Evolutionary conservation across 805 yeast genomes (phyloP).

Genomic region (Sugiyamaella lignohabitans): DNA sequence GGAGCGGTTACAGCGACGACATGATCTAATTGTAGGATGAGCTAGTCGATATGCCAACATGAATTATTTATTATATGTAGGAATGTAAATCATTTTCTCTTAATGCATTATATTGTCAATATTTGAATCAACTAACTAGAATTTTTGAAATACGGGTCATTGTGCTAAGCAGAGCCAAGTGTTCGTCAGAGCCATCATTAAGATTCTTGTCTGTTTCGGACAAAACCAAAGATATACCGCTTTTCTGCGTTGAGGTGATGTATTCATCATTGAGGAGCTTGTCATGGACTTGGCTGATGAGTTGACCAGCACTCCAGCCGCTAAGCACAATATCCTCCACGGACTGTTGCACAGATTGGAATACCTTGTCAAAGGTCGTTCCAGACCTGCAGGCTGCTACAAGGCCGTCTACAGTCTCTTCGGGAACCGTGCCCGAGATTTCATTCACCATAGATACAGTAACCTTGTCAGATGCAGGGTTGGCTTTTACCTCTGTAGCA

Average conservation of each 20-base stretch:
- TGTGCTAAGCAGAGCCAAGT: constrained; percentile 68
- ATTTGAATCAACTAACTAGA: too few relatives aligned
- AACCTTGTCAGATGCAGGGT: constrained; percentile 26
- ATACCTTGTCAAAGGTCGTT: constrained; percentile 21
- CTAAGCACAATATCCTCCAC: constrained; percentile 51
- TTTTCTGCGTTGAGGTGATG: constrained; percentile 50
- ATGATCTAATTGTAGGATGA: background rate
- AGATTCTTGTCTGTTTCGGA: constrained; percentile 71
- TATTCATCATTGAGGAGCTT: constrained; percentile 50
- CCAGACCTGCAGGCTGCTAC: constrained; percentile 32
- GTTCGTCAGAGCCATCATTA: constrained; percentile 85
- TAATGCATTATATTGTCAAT: too few relatives aligned
- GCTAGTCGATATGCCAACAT: background rate
- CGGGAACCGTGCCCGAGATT: constrained; percentile 70
- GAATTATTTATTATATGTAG: too few relatives aligned
- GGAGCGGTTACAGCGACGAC: constrained; percentile 13
- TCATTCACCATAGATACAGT: constrained; percentile 50
- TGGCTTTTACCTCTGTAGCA: constrained; percentile 16
- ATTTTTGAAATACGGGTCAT: constrained; percentile 42
- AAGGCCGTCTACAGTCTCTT: constrained; percentile 39
- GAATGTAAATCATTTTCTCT: too few relatives aligned
- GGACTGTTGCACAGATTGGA: constrained; percentile 24
- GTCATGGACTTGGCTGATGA: constrained; percentile 68
- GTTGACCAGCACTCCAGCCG: constrained; percentile 77
- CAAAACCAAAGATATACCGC: constrained; percentile 52